Conservation (phyloP, 495 filamentous ascomycete genomes). For the Tuber microsphaerosporum region DNA sequence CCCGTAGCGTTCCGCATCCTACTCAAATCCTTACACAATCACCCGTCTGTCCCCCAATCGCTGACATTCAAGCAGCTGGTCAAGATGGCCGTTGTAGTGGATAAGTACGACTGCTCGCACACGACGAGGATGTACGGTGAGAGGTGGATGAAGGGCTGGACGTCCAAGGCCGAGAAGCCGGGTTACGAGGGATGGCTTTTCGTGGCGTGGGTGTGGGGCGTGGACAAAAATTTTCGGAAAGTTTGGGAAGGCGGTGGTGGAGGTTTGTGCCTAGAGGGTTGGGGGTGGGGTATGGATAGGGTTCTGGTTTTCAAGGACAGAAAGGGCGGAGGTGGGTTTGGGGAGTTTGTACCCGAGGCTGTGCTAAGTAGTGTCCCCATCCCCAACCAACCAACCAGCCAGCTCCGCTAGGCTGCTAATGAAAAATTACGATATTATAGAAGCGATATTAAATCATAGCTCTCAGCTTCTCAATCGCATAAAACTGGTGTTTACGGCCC, state of each 20-base stretch:
- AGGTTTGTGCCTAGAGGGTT: not conserved
- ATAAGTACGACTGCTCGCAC: constrained; percentile 28
- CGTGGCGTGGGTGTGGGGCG: constrained; percentile 27
- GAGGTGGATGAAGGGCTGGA: constrained; percentile 20
- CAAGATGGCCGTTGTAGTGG: constrained; percentile 22
- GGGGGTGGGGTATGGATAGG: not conserved
- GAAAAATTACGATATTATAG: not conserved
- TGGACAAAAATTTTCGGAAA: constrained; percentile 9
- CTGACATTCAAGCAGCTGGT: constrained; percentile 18
- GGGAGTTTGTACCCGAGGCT: not conserved
- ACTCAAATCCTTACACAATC: constrained; percentile 19
- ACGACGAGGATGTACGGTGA: constrained; percentile 21
- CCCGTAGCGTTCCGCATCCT: constrained; percentile 17
- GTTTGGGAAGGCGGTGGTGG: constrained; percentile 4
- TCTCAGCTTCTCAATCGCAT: not conserved
- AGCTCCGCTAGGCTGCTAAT: not conserved
- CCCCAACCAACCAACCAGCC: not conserved
- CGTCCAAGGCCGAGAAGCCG: not conserved
- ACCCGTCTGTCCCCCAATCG: constrained; percentile 9
- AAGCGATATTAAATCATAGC: not conserved
- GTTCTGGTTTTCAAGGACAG: not conserved
- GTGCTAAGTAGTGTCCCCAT: not conserved
- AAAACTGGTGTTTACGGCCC: not conserved
- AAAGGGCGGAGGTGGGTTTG: not conserved
- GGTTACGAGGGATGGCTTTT: constrained; percentile 25